Conservation (phyloP, 306 rosid genomes). For the Gleditsia sinensis region DNA sequence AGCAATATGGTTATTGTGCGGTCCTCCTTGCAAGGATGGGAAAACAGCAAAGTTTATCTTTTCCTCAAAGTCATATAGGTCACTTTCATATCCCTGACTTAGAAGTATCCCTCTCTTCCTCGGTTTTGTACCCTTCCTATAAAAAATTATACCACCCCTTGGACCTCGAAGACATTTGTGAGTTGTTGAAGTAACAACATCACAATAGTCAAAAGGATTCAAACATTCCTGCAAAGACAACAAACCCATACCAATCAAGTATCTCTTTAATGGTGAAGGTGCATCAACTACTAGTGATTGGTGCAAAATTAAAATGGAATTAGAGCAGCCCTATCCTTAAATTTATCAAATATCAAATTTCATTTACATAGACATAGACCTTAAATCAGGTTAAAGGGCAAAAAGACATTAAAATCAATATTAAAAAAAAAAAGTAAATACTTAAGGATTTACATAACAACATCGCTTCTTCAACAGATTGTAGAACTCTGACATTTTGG, state of each 20-base stretch:
- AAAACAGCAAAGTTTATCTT: slow-evolving; percentile 90
- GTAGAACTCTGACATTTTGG: neutral
- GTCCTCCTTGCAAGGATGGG: slow-evolving; percentile 96
- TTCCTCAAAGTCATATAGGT: slow-evolving; percentile 84
- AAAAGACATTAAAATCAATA: neutral
- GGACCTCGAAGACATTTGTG: slow-evolving; percentile 99
- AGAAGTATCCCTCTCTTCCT: slow-evolving; percentile 73
- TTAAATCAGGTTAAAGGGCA: neutral
- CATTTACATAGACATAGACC: neutral
- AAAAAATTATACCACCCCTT: slow-evolving; percentile 95
- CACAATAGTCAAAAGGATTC: slow-evolving; percentile 93
- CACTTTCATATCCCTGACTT: slow-evolving; percentile 68
- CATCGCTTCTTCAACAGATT: neutral
- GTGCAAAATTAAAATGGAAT: neutral
- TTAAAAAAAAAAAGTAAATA: neutral
- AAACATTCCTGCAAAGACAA: slow-evolving; percentile 63
- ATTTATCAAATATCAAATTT: neutral
- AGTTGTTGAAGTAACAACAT: slow-evolving; percentile 90
- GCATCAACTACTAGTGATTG: neutral
- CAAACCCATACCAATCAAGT: slow-evolving; percentile 5
- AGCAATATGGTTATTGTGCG: slow-evolving; percentile 94
- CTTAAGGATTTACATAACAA: neutral
- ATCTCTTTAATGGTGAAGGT: neutral
- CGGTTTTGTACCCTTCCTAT: slow-evolving; percentile 79
- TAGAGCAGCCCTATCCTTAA: neutral